Base-by-base conservation (phyloP, 2,329 filamentous ascomycete species). In the Ceratocystis cacaofunesta region DNA sequence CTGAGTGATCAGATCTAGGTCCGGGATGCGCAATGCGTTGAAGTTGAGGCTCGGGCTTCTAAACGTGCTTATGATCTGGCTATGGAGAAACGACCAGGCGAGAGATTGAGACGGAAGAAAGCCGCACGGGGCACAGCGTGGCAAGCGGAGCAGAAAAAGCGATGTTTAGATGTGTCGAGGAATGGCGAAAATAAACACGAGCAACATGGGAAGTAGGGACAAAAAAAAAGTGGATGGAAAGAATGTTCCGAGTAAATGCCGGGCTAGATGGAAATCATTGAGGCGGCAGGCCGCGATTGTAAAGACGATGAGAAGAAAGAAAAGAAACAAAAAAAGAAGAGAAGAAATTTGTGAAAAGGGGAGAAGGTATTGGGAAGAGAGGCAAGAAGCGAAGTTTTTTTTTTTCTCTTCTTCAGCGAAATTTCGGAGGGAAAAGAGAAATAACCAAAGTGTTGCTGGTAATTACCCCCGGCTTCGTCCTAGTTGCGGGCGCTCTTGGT, bases 381-480 rank as follows among this genome's bases (percentile, higher is more conserved):
- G 15, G 8, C 25, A 22, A 25, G 25, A 15, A 5, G 50, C 19
- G 52, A 57, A 57, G 22, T 17, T 28, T 58, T 58, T 30, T 28
- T 58, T 58, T 36, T n/a, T 58, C 6, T 12, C 8, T 17, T 28
- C 28, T n/a, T 10, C 12, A 58, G 12, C 55, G 19, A 19, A 58
- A 17, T 4, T 41, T 41, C 36, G 36, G 36, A 58, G 55, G 55
- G 28, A 58, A 58, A 30, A 30, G 28, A n/a, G 28, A 36, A 22
- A 28, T 58, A 22, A 28, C 32, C 55, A 36, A 15, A 7, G 8
- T 52, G 22, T 2, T 41, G 36, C 6, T 36, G 55, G 55, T 36
- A 58, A 32, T 58, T 58, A 58, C 55, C 55, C 55, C 55, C 55
- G 55, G 55, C 30, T 58, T 58, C 28, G 55, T 58, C 5, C 30